Percentiles rank a stretch among this genome's conserved stretches.
Evolutionary conservation across 2,329 filamentous ascomycete species (phyloP).

Genomic region (Alternaria angustiovoidea): DNA sequence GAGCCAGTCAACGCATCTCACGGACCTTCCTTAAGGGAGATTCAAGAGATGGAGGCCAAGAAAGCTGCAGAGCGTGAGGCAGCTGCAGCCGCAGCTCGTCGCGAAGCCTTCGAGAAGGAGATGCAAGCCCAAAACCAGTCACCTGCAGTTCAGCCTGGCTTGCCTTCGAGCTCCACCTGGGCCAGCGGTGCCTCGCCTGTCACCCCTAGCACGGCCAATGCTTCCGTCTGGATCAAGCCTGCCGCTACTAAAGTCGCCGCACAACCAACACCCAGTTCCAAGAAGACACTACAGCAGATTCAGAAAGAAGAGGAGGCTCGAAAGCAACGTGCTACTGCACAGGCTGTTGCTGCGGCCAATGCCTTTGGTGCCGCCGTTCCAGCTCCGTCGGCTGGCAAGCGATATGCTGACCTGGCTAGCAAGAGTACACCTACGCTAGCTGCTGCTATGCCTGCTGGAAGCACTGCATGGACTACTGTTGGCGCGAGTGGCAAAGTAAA

Average conservation of each 20-base stretch:
- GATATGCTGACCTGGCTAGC: slow-evolving; percentile 92
- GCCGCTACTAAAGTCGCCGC: slow-evolving; percentile 58
- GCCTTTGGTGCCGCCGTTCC: slow-evolving; percentile 56
- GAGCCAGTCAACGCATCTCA: slow-evolving; percentile 76
- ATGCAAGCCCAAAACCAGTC: slow-evolving; percentile 68
- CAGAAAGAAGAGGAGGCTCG: slow-evolving; percentile 93
- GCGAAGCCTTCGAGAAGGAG: slow-evolving; percentile 82
- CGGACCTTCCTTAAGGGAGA: slow-evolving; percentile 92
- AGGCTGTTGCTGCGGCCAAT: slow-evolving; percentile 57
- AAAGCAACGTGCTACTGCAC: slow-evolving; percentile 75
- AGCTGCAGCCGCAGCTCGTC: slow-evolving; percentile 77
- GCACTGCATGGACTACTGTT: slow-evolving; percentile 88
- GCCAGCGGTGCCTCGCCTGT: slow-evolving; percentile 75
- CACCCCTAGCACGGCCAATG: slow-evolving; percentile 58
- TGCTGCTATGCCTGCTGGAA: slow-evolving; percentile 54
- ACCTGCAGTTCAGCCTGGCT: slow-evolving; percentile 72
- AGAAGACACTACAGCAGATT: slow-evolving; percentile 95
- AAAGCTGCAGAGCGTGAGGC: slow-evolving; percentile 92
- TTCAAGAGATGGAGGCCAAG: slow-evolving; percentile 92
- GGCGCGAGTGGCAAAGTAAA: slow-evolving; percentile 94
- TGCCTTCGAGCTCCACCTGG: slow-evolving; percentile 91
- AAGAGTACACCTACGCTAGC: slow-evolving; percentile 65
- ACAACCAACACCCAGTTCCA: slow-evolving; percentile 57
- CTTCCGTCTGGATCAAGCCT: slow-evolving; percentile 70
- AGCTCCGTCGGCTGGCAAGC: slow-evolving; percentile 69